A percentile compares a stretch with the other conserved stretches of the same genome.
Evolutionary conservation across 495 filamentous ascomycete species (phyloP).

Genomic region (Podospora bellae-mahoneyi): DNA sequence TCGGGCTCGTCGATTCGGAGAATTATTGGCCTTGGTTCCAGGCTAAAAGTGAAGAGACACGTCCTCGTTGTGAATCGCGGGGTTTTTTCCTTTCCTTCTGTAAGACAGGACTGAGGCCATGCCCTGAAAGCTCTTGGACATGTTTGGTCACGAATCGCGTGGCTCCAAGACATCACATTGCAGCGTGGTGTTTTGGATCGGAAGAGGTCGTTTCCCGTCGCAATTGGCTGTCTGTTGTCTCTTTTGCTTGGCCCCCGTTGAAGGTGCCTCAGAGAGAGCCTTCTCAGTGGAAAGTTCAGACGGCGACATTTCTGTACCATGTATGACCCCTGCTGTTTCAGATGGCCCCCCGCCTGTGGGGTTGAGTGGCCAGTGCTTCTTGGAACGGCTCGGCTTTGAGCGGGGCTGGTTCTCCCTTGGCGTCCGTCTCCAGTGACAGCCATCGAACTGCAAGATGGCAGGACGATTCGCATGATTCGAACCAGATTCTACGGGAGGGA

Average conservation of each 20-base stretch:
- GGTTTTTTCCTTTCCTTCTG: no score
- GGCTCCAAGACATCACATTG: background rate
- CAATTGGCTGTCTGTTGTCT: background rate
- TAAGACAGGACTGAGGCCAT: background rate
- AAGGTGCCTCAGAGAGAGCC: no score
- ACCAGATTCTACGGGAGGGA: background rate
- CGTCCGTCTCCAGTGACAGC: background rate
- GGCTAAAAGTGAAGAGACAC: background rate
- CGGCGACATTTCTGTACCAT: background rate
- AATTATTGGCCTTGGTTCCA: background rate
- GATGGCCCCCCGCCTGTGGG: background rate
- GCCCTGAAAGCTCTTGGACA: background rate
- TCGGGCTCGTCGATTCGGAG: conserved; percentile 7
- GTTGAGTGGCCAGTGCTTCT: background rate
- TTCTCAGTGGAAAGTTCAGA: background rate
- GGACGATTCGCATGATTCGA: background rate
- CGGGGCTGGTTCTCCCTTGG: background rate
- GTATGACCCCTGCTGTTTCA: background rate
- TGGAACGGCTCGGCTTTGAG: background rate
- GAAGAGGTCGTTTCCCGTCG: background rate
- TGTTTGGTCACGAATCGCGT: background rate
- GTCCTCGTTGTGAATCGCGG: no score
- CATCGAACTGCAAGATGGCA: background rate
- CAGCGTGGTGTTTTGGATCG: background rate
- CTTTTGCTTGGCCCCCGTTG: background rate